Base-by-base conservation (phyloP, 2,329 filamentous ascomycete species). In the Tolypocladium ovalisporum region DNA sequence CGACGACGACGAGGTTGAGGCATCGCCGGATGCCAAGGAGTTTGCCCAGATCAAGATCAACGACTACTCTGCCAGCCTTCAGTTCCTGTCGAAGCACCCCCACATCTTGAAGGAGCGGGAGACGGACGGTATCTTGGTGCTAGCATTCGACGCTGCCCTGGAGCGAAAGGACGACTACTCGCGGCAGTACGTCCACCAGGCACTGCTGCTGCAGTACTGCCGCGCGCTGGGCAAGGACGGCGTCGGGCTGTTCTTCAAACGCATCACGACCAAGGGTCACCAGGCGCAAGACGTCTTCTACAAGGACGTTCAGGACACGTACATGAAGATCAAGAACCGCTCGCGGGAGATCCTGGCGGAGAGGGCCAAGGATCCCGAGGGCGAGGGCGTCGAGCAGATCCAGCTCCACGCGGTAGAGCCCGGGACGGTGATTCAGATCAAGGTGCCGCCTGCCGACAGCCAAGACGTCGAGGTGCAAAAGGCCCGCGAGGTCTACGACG, bases 361-460 rank as follows among this genome's bases (percentile, higher is more conserved):
- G 72, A 71, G 78, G 59, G 78, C 77, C 19, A 76, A 75, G 61
- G 78, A 81, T 56, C 75, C 69, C 3, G 76, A 71, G 44, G 73
- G 59, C 89, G 76, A 71, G 39, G 73, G 59, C 88, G 88, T 96
- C 12, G 94, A 99, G 76, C 93, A 97, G 73, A 99, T 99, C 64
- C 95, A 99, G 73, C 81, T 99, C 52, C 94, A 99, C 70, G 93
- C 94, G 17, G 92, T 99, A 13, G 91, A 97, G 71, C 93, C 93
- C 0, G 88, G 88, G 53, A 97, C 93, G 3, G 87, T 89, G 60
- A 97, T 99, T 70, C 89, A 89, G 69, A 97, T 97, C 71, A 83
- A 76, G 56, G 87, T 96, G 42, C 93, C 94, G 15, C 78, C 87
- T 0, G 78, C 79, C 42, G 79, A 83, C 29, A 88, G 85, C 64